Evolutionary conservation across 768 basidiomycete genomes (phyloP).

Genomic region (Tulasnella sp.): DNA sequence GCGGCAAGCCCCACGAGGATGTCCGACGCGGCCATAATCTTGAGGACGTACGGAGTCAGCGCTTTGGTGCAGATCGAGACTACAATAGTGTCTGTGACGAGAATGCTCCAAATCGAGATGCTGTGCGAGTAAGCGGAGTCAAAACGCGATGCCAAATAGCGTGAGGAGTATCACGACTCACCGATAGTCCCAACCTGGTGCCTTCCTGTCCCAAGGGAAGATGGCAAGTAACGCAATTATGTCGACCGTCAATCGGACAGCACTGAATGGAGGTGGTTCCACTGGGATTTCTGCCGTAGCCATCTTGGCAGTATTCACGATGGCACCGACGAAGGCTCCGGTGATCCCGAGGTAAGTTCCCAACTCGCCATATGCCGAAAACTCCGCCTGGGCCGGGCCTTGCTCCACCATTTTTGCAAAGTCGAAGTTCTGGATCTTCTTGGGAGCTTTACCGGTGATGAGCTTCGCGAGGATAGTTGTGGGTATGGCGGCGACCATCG

Average conservation of each 20-base stretch:
- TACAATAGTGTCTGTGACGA: not conserved
- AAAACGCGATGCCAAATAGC: no score
- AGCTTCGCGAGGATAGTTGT: constrained; percentile 17
- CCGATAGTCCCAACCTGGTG: not conserved
- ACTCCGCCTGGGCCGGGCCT: not conserved
- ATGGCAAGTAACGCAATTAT: not conserved
- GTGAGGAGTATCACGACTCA: not conserved
- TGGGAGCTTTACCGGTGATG: not conserved
- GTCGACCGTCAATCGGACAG: not conserved
- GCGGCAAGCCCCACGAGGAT: not conserved
- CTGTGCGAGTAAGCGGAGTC: not conserved
- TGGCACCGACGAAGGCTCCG: not conserved
- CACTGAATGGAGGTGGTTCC: not conserved
- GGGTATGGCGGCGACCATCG: constrained; percentile 17
- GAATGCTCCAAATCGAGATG: not conserved
- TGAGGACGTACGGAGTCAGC: not conserved
- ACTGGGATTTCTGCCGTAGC: not conserved
- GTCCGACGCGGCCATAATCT: not conserved
- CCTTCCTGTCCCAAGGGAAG: not conserved
- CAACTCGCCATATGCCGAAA: not conserved
- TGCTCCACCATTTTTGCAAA: not conserved
- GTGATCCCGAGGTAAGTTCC: not conserved
- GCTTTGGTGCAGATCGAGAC: not conserved
- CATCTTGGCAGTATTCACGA: not conserved
- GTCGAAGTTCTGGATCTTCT: constrained; percentile 9